Evolutionary conservation across 257 asterid species (phyloP), one percentile per base, ranked within the genome.

Genomic region (Solanum commersonii): DNA sequence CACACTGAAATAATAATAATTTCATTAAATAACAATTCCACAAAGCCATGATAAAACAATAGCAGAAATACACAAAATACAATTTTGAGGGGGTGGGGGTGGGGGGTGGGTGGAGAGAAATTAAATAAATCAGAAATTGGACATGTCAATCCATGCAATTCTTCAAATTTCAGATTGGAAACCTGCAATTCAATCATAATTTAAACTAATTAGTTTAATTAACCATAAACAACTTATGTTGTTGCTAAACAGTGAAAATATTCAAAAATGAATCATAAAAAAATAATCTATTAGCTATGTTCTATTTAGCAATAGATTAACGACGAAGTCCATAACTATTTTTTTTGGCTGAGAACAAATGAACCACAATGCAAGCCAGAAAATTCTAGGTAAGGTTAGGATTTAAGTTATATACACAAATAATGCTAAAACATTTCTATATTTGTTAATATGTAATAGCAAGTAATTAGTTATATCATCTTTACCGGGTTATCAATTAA

Each of bases 111-210:
- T 22, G 31, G n/a, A 37, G 25, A 59, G 60, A 86, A 63, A 74
- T 74, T 35, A 74, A 59, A 56, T 12, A 37, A 86, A 82, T 67
- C 27, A 42, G 22, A 85, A 77, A 49, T 87, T 72, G 25, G 91
- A 90, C 92, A 88, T 90, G 93, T 88, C 92, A 87, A 90, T 77
- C 38, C 77, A 72, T 44, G 52, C 87, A 76, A 46, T 84, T 29
- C 87, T 31, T 85, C 59, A 73, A 89, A 34, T 89, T 71, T 87
- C 71, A 34, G 68, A 89, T 70, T 18, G 42, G 35, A 27, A 87
- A 87, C 92, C 95, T 93, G 93, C 90, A 86, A 23, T 85, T 37
- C 4, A 82, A 34, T 76, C 40, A 85, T 5, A 83, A 49, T 60
- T 44, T 81, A 81, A 25, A 79, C 0, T 44, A 42, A 79, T 79